These are phyloP conservation scores for Pluteus cervinus DNA, from an alignment of 768 basidiomycete species.

Conservation along the genomic window DNA sequence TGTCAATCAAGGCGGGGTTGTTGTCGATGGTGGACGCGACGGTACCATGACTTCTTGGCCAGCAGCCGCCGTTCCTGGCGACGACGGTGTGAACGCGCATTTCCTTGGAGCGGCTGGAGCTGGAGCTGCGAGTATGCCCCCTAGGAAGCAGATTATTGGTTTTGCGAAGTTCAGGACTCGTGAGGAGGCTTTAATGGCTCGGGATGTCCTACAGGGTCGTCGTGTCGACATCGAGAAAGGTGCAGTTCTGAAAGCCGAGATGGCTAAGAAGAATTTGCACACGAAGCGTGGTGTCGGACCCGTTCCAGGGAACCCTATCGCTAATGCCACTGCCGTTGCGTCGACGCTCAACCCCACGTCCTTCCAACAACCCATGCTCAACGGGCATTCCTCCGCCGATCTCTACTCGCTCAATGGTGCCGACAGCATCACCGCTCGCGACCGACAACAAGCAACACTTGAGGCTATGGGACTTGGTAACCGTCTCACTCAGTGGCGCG, in stretches of 20 bases:
- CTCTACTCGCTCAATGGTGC: slow-evolving; percentile 9
- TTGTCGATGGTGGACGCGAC: slow-evolving; percentile 74
- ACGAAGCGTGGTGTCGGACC: slow-evolving; percentile 89
- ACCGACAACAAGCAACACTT: slow-evolving; percentile 40
- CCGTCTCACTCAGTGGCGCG: slow-evolving; percentile 33
- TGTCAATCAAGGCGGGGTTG: slow-evolving; percentile 75
- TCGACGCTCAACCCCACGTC: slow-evolving; percentile 2
- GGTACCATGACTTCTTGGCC: slow-evolving; percentile 71
- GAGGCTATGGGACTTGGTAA: slow-evolving; percentile 41
- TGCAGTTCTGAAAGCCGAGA: slow-evolving; percentile 92
- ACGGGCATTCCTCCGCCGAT: slow-evolving; percentile 20
- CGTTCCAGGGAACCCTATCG: slow-evolving; percentile 29
- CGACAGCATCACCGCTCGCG: slow-evolving; percentile 32
- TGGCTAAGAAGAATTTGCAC: slow-evolving; percentile 99
- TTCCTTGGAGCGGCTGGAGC: slow-evolving; percentile 14
- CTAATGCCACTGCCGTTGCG: slow-evolving; percentile 4
- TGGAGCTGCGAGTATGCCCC: slow-evolving; percentile 37
- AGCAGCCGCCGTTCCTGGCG: slow-evolving; percentile 23
- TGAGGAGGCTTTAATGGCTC: slow-evolving; percentile 80
- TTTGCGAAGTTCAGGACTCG: slow-evolving; percentile 94
- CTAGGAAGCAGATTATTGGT: slow-evolving; percentile 95
- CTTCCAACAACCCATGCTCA: slow-evolving; percentile 11
- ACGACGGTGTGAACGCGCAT: slow-evolving; percentile 25
- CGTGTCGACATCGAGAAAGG: slow-evolving; percentile 92
- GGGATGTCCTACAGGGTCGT: slow-evolving; percentile 83